Conservation (phyloP, 2,329 filamentous ascomycete species). For the Pyricularia pennisetigena region DNA sequence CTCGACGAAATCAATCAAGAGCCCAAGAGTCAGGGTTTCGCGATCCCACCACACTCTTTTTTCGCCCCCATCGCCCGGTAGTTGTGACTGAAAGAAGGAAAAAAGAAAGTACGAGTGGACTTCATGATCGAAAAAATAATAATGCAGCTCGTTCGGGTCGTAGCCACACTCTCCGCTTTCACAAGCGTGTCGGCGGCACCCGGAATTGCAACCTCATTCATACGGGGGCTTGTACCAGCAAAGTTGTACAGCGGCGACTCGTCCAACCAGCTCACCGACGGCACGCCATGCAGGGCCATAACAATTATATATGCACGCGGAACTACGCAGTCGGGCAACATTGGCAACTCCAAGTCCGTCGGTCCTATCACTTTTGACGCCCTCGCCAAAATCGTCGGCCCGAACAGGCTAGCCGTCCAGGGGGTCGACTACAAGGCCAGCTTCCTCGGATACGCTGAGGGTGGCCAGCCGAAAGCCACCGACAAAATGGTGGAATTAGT, state of each 20-base stretch:
- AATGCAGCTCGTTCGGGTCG: too few species aligned
- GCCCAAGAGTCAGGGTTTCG: too few species aligned
- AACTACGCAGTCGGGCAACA: neutral
- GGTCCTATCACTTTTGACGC: neutral
- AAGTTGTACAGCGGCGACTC: neutral
- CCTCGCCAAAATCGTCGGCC: neutral
- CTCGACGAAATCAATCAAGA: too few species aligned
- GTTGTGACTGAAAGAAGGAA: too few species aligned
- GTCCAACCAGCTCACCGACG: neutral
- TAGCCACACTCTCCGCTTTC: too few species aligned
- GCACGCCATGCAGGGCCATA: neutral
- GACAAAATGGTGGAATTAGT: slow-evolving; percentile 8
- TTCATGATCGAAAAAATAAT: too few species aligned
- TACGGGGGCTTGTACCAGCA: too few species aligned
- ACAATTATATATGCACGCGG: neutral
- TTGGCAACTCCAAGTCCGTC: neutral
- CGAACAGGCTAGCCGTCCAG: neutral
- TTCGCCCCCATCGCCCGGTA: too few species aligned
- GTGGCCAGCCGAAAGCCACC: slow-evolving; percentile 4
- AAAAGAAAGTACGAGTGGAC: too few species aligned
- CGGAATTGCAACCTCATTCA: too few species aligned
- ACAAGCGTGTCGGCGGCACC: too few species aligned
- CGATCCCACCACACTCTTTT: too few species aligned
- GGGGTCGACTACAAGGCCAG: neutral
- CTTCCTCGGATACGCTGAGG: neutral